A percentile compares a stretch with the other conserved stretches of the same genome.
Evolutionary conservation across 2,329 filamentous ascomycete genomes (phyloP).

Genomic region (Pyricularia pennisetigena): DNA sequence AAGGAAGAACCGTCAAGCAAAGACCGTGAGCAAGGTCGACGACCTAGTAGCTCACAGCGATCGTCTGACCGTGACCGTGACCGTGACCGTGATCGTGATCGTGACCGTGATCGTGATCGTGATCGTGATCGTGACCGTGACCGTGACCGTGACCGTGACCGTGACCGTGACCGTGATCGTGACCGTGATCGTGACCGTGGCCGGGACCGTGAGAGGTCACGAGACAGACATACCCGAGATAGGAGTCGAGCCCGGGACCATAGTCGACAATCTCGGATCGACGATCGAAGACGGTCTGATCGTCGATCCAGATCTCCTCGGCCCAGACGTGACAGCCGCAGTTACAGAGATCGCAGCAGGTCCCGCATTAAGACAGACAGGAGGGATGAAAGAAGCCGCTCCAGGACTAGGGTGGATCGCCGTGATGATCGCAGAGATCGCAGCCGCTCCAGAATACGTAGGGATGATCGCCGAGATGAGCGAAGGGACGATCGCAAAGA

Average conservation of each 20-base stretch:
- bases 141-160: slow-evolving; percentile 13
- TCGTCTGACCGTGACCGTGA: slow-evolving; percentile 18
- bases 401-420: slow-evolving; percentile 9
- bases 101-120: slow-evolving; percentile 20
- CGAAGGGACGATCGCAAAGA: slow-evolving; percentile 13
- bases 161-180: slow-evolving; percentile 17
- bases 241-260: slow-evolving; percentile 11
- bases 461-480: slow-evolving; percentile 10
- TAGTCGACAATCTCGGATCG: slow-evolving; percentile 16
- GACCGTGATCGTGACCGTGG: slow-evolving; percentile 12
- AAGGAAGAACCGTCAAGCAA: slow-evolving; percentile 10
- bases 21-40: slow-evolving; percentile 19
- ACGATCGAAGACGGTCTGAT: slow-evolving; percentile 15
- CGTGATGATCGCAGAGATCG: slow-evolving; percentile 14
- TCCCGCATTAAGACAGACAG: slow-evolving; percentile 11
- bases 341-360: slow-evolving; percentile 17
- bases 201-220: slow-evolving; percentile 22
- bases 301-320: slow-evolving; percentile 10
- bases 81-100: slow-evolving; percentile 12
- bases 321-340: slow-evolving; percentile 14
- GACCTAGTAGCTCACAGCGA: slow-evolving; percentile 18
- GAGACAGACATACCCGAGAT: slow-evolving; percentile 11
- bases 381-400: slow-evolving; percentile 15
- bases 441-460: slow-evolving; percentile 10
- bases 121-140: slow-evolving; percentile 16